Evolutionary conservation across 371 early-diverging fungal species (phyloP), one percentile per base, ranked within the genome.

Genomic region (Lichtheimia corymbifera): DNA sequence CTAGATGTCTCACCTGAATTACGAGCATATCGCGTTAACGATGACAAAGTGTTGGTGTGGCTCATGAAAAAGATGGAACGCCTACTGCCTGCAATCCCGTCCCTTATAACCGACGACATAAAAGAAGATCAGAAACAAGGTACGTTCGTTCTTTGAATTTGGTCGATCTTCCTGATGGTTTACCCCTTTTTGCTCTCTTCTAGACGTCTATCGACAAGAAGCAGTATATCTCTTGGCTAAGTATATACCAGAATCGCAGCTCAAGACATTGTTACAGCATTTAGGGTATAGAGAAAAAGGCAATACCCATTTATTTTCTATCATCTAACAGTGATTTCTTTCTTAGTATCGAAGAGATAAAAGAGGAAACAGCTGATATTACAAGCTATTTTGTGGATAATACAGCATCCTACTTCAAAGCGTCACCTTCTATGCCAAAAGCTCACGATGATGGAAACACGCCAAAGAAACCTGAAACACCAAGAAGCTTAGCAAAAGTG

Each of bases 11-110:
- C 65, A 4, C 40, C 41, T 15, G 59, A 55, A 14, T 52, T 64
- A 60, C 44, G 44, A 27, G 65, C 47, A 15, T 59, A 64, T 50
- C 60, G 65, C 14, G 42, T 64, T 12, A 50, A 64, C 25, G 65
- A 64, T 27, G 50, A 59, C 18, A 64, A 59, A 30, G 49, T 54
- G 14, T n/a, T 64, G 17, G 30, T 35, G 22, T 64, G 65, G 65
- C 35, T 64, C 22, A 13, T 18, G 43, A 58, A 59, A 41, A 64
- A 64, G 60, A 60, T 62, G 28, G 28, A 50, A 24, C 41, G 53
- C 18, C 43, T 24, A 24, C 42, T 14, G 42, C 57, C n/a, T 35
- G 3, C 49, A 35, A 20, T 50, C 41, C 15, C 13, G 14, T 14
- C 20, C 6, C 28, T 17, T 1, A 35, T 58, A 12, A 20, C 50